These are phyloP conservation scores for Astrephomene gubernaculifera DNA, from an alignment of 139 green algal genomes.

Conservation along the genomic window DNA sequence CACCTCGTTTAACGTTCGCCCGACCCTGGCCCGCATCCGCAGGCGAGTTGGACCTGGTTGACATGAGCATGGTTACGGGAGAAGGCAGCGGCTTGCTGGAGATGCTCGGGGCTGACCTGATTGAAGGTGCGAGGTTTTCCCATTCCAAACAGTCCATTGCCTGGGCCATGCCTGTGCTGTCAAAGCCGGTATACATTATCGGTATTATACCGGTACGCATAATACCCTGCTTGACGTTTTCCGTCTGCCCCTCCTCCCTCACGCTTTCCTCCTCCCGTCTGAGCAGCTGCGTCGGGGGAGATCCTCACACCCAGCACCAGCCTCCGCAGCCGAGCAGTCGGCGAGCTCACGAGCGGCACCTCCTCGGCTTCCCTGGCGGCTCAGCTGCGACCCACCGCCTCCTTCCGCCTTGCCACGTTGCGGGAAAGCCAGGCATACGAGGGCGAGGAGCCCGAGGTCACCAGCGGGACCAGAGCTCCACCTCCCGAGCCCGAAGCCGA, in stretches of 20 bases:
- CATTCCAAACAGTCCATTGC: too few species aligned
- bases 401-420: conserved; percentile 7
- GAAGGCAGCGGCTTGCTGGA: conserved; percentile 32
- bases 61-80: conserved; percentile 5
- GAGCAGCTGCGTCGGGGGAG: too few species aligned
- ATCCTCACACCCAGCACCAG: conserved; percentile 25
- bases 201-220: too few species aligned
- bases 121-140: conserved; percentile 22
- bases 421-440: conserved; percentile 20
- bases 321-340: conserved; percentile 7
- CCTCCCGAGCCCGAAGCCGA: too few species aligned
- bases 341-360: neutral
- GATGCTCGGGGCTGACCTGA: conserved; percentile 30
- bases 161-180: too few species aligned
- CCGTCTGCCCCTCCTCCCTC: too few species aligned
- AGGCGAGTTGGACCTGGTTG: conserved; percentile 35
- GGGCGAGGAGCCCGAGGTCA: conserved; percentile 21
- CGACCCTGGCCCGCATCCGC: too few species aligned
- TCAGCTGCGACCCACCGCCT: neutral
- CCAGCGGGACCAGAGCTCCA: neutral
- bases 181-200: too few species aligned
- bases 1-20: too few species aligned
- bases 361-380: conserved; percentile 21
- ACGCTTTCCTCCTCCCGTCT: too few species aligned
- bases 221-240: too few species aligned